Evolutionary conservation across 1,284 basidiomycete species (phyloP).

Genomic region (Puccinia horiana): DNA sequence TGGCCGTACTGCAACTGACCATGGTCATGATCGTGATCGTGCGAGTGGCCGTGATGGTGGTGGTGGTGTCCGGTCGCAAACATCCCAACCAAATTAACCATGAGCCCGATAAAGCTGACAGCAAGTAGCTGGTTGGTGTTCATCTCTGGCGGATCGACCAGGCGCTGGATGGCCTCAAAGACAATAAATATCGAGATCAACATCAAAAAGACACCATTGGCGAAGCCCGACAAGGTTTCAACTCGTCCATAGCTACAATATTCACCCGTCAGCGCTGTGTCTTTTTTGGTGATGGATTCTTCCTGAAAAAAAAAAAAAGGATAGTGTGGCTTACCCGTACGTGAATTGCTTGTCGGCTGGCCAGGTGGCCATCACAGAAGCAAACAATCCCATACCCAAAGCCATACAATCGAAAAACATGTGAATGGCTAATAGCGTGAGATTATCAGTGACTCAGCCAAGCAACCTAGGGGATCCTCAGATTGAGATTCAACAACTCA

Average conservation of each 20-base stretch:
- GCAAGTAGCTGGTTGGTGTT: slow-evolving; percentile 89
- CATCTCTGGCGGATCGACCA: slow-evolving; percentile 97
- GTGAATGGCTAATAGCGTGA: slow-evolving; percentile 76
- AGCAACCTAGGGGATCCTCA: slow-evolving; percentile 11
- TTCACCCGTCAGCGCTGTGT: background rate
- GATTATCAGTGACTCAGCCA: background rate
- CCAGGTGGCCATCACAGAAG: slow-evolving; percentile 97
- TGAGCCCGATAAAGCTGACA: slow-evolving; percentile 83
- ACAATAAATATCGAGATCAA: slow-evolving; percentile 97
- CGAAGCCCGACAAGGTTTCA: slow-evolving; percentile 97
- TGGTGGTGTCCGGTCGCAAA: slow-evolving; percentile 79
- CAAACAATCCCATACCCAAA: slow-evolving; percentile 90
- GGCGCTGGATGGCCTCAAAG: slow-evolving; percentile 92
- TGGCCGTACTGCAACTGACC: slow-evolving; percentile 49
- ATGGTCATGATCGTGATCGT: slow-evolving; percentile 39
- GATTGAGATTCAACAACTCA: slow-evolving; percentile 60
- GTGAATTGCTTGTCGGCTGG: slow-evolving; percentile 90
- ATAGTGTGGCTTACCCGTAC: slow-evolving; percentile 70
- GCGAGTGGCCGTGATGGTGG: slow-evolving; percentile 55
- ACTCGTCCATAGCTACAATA: slow-evolving; percentile 80
- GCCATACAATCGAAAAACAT: slow-evolving; percentile 99
- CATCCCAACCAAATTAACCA: slow-evolving; percentile 97
- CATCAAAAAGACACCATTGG: slow-evolving; percentile 94
- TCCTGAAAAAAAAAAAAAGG: background rate
- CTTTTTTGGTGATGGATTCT: no score